Base-by-base conservation (phyloP, 1,139 yeast genomes). In the Lodderomyces oxycetoniae region DNA sequence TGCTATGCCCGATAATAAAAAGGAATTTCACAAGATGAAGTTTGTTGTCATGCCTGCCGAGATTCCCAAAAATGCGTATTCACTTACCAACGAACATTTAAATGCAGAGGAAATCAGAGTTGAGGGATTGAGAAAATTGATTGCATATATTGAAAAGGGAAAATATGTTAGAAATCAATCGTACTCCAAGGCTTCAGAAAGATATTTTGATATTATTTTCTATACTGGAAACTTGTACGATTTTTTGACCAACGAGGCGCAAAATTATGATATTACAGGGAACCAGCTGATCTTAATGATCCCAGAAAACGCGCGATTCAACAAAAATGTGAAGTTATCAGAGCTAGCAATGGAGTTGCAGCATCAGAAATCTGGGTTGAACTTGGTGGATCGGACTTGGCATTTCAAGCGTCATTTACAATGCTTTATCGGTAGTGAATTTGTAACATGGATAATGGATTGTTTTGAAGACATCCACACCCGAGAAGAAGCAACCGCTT, bases 211-310 rank as follows among this genome's bases (percentile, higher is more conserved):
- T 39, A 80, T 88, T 33, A 74, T 71, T 33, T 91, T 88, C 50
- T 91, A 91, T 50, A 91, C 97, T 0, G 96, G 96, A 0, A 83
- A 80, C 40, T 61, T 89, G 32, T 80, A 81, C 39, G 74, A 77
- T 16, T 88, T 79, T 44, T 65, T 89, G 43, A 50, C 52, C 31
- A 58, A 57, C 30, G 62, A 57, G 40, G 55, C 55, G 2, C 60
- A 58, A 30, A 49, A 50, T 24, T 58, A 61, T 35, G 68, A 66
- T 29, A 45, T 52, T 3, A 60, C 65, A 1, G 69, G 70, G 1
- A 53, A 52, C 13, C 59, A 57, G 34, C 66, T 67, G 2, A 47
- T 61, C 1, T 52, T 63, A 28, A 59, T 65, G 63, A 47, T 59
- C 2, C 53, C 59, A 1, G 67, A 61, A 30, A 52, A 51, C 12